Base-by-base conservation (phyloP, 108 stramenopile genomes). In the Skeletonema menzelii region DNA sequence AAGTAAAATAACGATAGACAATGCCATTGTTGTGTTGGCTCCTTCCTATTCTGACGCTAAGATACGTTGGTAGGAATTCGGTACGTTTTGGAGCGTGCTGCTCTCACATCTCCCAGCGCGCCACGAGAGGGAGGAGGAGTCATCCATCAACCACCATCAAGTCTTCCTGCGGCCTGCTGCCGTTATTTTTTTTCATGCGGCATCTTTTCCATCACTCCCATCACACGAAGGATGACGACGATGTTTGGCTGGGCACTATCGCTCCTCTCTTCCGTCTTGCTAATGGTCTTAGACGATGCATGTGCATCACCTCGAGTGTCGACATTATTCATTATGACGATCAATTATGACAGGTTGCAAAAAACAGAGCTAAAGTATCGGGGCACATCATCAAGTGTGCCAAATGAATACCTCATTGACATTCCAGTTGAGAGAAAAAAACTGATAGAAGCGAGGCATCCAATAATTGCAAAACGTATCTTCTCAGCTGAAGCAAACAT, bases 391-490 rank as follows among this genome's bases (percentile, higher is more conserved):
- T 53, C 46, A 19, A 1, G 13, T 40, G 27, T 44, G 8, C 3
- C 22, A n/a, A 42, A 44, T 15, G 22, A 53, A 22, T 53, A 10
- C 49, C 24, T 64, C 38, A 2, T 22, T 14, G 22, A 38, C 40
- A 40, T 64, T 5, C 44, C 63, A 44, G 10, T 22, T 40, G 63
- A 64, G 12, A 38, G 14, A 44, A 26, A 14, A 12, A 26, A 37
- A n/a, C 24, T 22, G 44, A 40, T 64, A 15, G 49, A 26, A 34
- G 35, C 15, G 22, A 62, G 63, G 14, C 76, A 77, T 47, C 65
- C 77, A 19, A 4, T 15, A 22, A 34, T 78, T 26, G 69, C 65
- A 17, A 26, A 78, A 47, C 59, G 42, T 5, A 60, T 71, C 2
- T 55, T 73, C 14, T 32, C 56, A 57, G 35, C 55, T 30, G 32